phyloP scores from a whole-genome alignment of 2,329 filamentous ascomycete species.

The Penicillium sp. region DNA sequence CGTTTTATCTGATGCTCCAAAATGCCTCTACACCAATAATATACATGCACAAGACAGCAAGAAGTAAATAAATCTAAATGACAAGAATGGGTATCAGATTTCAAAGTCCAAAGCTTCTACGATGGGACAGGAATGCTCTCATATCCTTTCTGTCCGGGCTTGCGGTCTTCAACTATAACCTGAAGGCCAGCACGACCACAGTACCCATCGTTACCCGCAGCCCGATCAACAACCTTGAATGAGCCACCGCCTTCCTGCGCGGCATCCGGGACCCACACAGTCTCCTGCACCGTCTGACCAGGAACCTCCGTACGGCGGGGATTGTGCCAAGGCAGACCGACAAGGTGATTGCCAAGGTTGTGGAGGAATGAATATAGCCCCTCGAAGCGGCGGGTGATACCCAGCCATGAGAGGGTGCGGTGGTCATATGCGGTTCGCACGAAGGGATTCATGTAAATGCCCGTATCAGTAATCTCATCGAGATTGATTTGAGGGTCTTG shows the following conservation, averaged over 20 bases:
- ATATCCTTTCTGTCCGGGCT: slow-evolving; percentile 47
- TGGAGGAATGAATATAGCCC: slow-evolving; percentile 62
- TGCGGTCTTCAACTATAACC: slow-evolving; percentile 45
- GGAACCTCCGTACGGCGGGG: slow-evolving; percentile 59
- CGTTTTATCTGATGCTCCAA: background rate
- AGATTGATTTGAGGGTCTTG: slow-evolving; percentile 36
- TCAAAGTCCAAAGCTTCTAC: slow-evolving; percentile 1
- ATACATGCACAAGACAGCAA: background rate
- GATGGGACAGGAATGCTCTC: slow-evolving; percentile 44
- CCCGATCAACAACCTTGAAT: slow-evolving; percentile 40
- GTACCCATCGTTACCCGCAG: slow-evolving; percentile 46
- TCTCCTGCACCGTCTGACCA: slow-evolving; percentile 50
- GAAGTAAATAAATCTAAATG: background rate
- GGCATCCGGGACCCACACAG: slow-evolving; percentile 42
- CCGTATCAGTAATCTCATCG: slow-evolving; percentile 47
- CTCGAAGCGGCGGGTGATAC: slow-evolving; percentile 63
- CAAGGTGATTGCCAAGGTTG: slow-evolving; percentile 56
- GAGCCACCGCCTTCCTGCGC: slow-evolving; percentile 35
- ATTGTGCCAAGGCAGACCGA: slow-evolving; percentile 60
- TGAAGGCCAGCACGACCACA: slow-evolving; percentile 46
- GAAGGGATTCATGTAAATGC: slow-evolving; percentile 73
- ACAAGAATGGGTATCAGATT: slow-evolving; percentile 3
- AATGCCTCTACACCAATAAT: background rate
- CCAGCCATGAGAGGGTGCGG: slow-evolving; percentile 58
- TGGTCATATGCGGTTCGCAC: slow-evolving; percentile 68